Conservation (phyloP, 305 asterid species). For the Salvia sclarea region DNA sequence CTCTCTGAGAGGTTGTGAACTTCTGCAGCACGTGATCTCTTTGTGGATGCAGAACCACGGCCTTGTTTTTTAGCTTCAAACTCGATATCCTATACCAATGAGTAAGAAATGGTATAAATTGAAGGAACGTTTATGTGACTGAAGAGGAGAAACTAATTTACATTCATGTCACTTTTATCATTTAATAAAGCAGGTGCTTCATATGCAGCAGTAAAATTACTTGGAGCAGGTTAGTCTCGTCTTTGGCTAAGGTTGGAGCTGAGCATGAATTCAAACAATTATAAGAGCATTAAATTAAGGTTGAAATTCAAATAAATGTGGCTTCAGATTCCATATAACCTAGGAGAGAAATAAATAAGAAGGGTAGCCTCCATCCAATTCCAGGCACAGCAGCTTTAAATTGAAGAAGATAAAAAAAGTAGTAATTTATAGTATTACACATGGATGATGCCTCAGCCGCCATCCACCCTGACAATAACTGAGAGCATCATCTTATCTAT, state of each 20-base stretch:
- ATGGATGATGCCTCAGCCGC: neutral
- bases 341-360: neutral
- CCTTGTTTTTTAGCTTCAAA: constrained; percentile 52
- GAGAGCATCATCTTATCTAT: neutral
- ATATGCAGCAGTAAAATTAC: too few relatives aligned
- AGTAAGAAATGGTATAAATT: neutral
- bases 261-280: neutral
- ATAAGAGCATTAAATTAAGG: neutral
- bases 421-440: neutral
- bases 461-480: neutral
- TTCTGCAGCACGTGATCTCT: constrained; percentile 88
- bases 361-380: neutral
- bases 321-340: constrained; percentile 1
- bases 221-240: neutral
- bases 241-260: neutral
- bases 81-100: constrained; percentile 52
- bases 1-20: constrained; percentile 91
- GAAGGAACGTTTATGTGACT: neutral
- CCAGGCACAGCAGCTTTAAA: neutral
- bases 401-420: neutral
- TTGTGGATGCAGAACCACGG: constrained; percentile 61
- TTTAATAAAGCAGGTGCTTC: neutral
- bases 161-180: neutral
- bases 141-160: neutral
- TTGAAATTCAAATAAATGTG: neutral